Base-by-base conservation (phyloP, 106 monocot genomes). In the Hemerocallis citrina region DNA sequence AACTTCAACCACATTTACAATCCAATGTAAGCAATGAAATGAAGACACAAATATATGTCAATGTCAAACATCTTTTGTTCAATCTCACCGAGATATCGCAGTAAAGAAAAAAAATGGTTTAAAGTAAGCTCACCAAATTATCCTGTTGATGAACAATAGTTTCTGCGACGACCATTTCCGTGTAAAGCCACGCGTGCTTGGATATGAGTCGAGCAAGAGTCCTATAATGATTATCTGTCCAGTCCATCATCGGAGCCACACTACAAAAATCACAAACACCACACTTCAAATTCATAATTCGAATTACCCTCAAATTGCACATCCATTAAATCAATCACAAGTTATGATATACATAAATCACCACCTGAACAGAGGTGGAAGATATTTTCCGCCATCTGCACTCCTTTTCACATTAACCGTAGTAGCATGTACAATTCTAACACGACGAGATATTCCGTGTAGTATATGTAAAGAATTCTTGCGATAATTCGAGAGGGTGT, bases 241-340 rank as follows among this genome's bases (percentile, higher is more conserved):
- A 98, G 19, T 85, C 98, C 98, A 98, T 98, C 98, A 98, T 98
- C 15, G 98, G 98, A 31, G 98, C 98, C 25, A 98, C 92, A 72
- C 98, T 98, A 62, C 52, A 67, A 67, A 52, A 52, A 19, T n/a
- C 9, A 19, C 4, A 51, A 17, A 15, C 16, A 61, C 6, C 25
- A 51, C 28, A 15, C n/a, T 59, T 68, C 29, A 59, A 30, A 60
- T 39, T 28, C 10, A 20, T 10, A 11, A 37, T 11, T 9, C 22
- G 4, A n/a, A n/a, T n/a, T n/a, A 33, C 9, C n/a, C n/a, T n/a
- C n/a, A n/a, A n/a, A n/a, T n/a, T n/a, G n/a, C 3, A 49, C 12
- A n/a, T n/a, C n/a, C n/a, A n/a, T n/a, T n/a, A n/a, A 46, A 15
- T 48, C 11, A 34, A 22, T 9, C 10, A 7, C 7, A 20, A 33